Evolutionary conservation across 208 protist genomes (phyloP), one percentile per base, ranked within the genome.

Genomic region (Naegleria lovaniensis): DNA sequence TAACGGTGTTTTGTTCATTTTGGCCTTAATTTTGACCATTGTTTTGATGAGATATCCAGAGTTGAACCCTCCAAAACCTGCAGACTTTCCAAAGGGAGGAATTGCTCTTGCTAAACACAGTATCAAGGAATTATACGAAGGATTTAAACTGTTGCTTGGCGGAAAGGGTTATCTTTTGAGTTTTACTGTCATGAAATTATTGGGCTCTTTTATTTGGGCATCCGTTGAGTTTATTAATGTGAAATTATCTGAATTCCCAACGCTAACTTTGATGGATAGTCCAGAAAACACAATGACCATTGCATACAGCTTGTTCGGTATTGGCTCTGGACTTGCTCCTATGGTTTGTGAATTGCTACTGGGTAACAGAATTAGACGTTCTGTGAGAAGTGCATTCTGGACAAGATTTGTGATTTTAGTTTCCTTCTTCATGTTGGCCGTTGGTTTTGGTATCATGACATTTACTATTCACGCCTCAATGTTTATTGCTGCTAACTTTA

Each of bases 401-500:
- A 79, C 29, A 13, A 79, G 67, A 79, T 29, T 36, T 36, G 29
- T 79, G 9, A 79, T 79, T 79, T 9, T 79, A 36, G 16, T 79
- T 36, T 29, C 67, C 29, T 79, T 36, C 67, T 36, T 79, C 9
- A 36, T 36, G 29, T 36, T 79, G 16, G 67, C 67, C 9, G 29
- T 79, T 79, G 67, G 67, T 36, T 79, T 79, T 79, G 16, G 25
- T 33, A 36, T 79, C 5, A 79, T 79, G 67, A 36, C 29, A 19
- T 79, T 79, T n/a, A 36, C 67, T 36, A n/a, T 79, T 36, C 67
- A 79, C n/a, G 67, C 67, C 7, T 29, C 67, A 25, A 79, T 79
- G 67, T 79, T 79, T 79, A 79, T 79, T 79, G 29, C 67, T 33
- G 67, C 67, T 79, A 79, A 79, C 67, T 79, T 79, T 79, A 79